Evolutionary conservation across 1,284 basidiomycete genomes (phyloP).

Genomic region (Thecaphora thlaspeos): DNA sequence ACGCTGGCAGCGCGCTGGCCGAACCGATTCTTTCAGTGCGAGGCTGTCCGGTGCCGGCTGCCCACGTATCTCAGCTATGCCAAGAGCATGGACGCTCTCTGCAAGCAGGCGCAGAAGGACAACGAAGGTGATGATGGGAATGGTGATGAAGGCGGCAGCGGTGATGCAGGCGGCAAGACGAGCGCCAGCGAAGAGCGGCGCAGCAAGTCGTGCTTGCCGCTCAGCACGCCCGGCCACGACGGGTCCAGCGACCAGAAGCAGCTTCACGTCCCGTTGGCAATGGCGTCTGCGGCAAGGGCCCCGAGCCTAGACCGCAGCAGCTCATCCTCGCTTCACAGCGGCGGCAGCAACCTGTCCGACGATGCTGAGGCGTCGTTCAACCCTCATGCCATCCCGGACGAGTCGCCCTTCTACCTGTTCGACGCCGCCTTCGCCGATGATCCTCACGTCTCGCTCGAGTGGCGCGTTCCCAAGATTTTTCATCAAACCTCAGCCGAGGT

Average conservation of each 20-base stretch:
- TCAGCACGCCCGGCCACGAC: slow-evolving; percentile 6
- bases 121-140: slow-evolving; percentile 16
- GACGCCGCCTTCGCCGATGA: slow-evolving; percentile 46
- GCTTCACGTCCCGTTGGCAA: background rate
- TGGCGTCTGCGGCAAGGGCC: background rate
- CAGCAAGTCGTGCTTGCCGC: background rate
- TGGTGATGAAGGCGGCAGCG: background rate
- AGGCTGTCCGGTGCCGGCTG: slow-evolving; percentile 38
- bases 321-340: background rate
- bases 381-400: slow-evolving; percentile 44
- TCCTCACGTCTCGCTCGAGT: slow-evolving; percentile 27
- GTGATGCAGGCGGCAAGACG: background rate
- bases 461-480: slow-evolving; percentile 44
- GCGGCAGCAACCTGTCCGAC: slow-evolving; percentile 3
- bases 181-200: background rate
- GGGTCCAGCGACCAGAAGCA: slow-evolving; percentile 11
- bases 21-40: slow-evolving; percentile 44
- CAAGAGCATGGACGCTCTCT: slow-evolving; percentile 29
- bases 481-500: slow-evolving; percentile 27
- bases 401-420: slow-evolving; percentile 54
- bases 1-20: slow-evolving; percentile 32
- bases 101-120: slow-evolving; percentile 20
- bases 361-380: slow-evolving; percentile 31
- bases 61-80: slow-evolving; percentile 46
- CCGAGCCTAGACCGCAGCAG: slow-evolving; percentile 8